Base-by-base conservation (phyloP, 805 yeast species). In the Vanderwaltozyma polyspora region DNA sequence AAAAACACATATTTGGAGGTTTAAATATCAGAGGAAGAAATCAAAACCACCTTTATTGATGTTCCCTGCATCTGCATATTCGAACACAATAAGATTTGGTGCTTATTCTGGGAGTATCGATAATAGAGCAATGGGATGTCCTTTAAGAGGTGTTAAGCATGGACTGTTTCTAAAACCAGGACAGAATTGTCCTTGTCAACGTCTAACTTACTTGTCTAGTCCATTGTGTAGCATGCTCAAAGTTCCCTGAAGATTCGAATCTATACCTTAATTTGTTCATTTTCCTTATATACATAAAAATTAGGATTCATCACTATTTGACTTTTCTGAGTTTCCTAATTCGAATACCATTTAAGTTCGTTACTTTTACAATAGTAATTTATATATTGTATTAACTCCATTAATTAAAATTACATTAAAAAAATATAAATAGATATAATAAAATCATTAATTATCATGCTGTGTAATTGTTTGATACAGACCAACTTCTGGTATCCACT, bases 401-500 rank as follows among this genome's bases (percentile, higher is more conserved):
- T n/a, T n/a, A n/a, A n/a, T n/a, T n/a, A n/a, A n/a, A n/a, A n/a
- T n/a, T n/a, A n/a, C n/a, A n/a, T n/a, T n/a, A n/a, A n/a, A n/a
- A n/a, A n/a, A n/a, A n/a, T n/a, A n/a, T n/a, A n/a, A n/a, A n/a
- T n/a, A n/a, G n/a, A n/a, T n/a, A n/a, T n/a, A n/a, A n/a, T n/a
- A n/a, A n/a, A n/a, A n/a, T n/a, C n/a, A n/a, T n/a, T n/a, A n/a
- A n/a, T n/a, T n/a, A n/a, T n/a, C n/a, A n/a, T n/a, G n/a, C n/a
- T n/a, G n/a, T n/a, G n/a, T 28, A 16, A 11, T 19, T 11, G 6
- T 13, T 19, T 9, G 18, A 4, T 17, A 39, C 45, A 8, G 52
- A 39, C 60, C 59, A 55, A 30, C 52, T 50, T 26, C 45, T 53
- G n/a, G 49, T 41, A 33, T 52, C 50, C n/a, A n/a, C n/a, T n/a